phyloP scores from a whole-genome alignment of 140 eudicot genomes.

The Ambrosia hybrid region DNA sequence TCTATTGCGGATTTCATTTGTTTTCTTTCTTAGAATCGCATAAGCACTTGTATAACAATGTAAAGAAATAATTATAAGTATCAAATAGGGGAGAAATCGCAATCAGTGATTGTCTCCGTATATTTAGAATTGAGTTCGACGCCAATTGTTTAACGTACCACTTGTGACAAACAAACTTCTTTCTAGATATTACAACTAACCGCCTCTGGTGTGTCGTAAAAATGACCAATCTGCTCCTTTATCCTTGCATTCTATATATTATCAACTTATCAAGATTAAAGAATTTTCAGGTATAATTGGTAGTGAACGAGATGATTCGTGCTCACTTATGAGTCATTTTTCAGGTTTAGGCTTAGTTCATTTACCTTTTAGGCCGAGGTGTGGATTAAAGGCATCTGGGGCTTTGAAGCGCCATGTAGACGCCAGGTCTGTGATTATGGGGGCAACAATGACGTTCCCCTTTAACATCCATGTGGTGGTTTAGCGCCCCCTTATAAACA shows the following conservation, averaged over 20 bases:
- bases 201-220: not conserved
- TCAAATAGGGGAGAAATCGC: not conserved
- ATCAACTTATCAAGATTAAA: not conserved
- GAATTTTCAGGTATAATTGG: not conserved
- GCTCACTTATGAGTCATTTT: no score
- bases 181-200: not conserved
- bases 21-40: not conserved
- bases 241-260: not conserved
- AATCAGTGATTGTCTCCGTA: not conserved
- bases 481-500: no score
- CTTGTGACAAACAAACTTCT: not conserved
- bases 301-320: not conserved
- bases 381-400: no score
- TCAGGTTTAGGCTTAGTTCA: not conserved
- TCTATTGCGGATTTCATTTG: not conserved
- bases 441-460: no score
- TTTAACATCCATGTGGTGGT: no score
- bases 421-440: no score
- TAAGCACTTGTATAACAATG: not conserved
- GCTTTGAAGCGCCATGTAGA: no score
- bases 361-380: not conserved
- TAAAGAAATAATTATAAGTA: no score
- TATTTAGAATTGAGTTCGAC: not conserved
- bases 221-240: not conserved
- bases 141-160: not conserved